phyloP scores from a whole-genome alignment of 108 stramenopile genomes.

The Parietichytrium sp. region DNA sequence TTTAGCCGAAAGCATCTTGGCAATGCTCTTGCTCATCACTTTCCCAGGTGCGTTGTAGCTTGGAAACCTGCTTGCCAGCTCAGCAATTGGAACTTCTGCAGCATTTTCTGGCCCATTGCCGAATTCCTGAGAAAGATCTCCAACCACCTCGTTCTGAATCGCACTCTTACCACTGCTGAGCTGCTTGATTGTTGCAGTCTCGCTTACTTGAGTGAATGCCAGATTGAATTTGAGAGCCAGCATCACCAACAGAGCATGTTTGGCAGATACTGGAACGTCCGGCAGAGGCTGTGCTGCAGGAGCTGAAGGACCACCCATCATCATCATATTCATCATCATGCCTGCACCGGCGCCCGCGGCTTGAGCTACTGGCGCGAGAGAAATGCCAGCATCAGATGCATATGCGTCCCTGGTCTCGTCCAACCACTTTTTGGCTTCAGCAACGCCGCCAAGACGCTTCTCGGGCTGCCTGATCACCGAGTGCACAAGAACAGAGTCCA shows the following conservation, averaged over 20 bases:
- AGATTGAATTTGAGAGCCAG: conserved; percentile 11
- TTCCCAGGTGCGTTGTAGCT: conserved; percentile 33
- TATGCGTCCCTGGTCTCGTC: not conserved
- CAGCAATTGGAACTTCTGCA: conserved; percentile 7
- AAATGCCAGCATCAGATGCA: not conserved
- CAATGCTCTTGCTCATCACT: not conserved
- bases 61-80: not conserved
- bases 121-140: not conserved
- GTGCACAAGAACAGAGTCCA: not conserved
- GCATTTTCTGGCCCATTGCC: not conserved
- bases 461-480: not conserved
- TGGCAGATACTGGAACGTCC: conserved; percentile 21
- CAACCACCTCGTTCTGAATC: conserved; percentile 28
- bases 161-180: conserved; percentile 37
- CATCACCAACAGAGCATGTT: conserved; percentile 27
- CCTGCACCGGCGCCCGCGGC: not conserved
- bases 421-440: conserved; percentile 1
- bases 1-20: conserved; percentile 1
- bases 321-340: conserved; percentile 22
- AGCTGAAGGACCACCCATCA: conserved; percentile 7
- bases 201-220: not conserved
- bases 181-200: not conserved
- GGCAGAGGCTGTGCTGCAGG: conserved; percentile 15
- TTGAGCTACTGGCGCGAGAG: not conserved
- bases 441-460: not conserved